These are phyloP conservation scores for Haplographium delicatum DNA, from an alignment of 495 filamentous ascomycete genomes.

Conservation along the genomic window DNA sequence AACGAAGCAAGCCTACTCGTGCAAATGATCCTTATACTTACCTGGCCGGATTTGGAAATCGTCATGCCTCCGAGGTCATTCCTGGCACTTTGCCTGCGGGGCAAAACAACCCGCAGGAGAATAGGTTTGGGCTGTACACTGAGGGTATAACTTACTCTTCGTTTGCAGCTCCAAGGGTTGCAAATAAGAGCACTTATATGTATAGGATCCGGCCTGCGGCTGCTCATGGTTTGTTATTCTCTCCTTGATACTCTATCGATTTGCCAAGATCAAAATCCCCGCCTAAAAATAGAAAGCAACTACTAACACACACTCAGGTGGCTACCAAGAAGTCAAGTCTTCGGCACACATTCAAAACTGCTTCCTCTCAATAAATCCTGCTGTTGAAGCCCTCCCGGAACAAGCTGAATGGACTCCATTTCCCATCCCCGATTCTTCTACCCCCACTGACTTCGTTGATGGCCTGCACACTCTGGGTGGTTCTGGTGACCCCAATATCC, in stretches of 20 bases:
- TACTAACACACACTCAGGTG: slow-evolving; percentile 11
- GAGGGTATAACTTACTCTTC: slow-evolving; percentile 82
- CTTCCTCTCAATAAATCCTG: slow-evolving; percentile 36
- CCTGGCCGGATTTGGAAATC: slow-evolving; percentile 31
- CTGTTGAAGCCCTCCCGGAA: slow-evolving; percentile 58
- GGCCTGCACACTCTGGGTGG: slow-evolving; percentile 60
- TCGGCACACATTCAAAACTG: slow-evolving; percentile 30
- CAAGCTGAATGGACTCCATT: slow-evolving; percentile 73
- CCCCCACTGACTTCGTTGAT: slow-evolving; percentile 60
- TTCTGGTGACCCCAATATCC: slow-evolving; percentile 61
- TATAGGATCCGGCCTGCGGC: slow-evolving; percentile 68
- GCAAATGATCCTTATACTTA: slow-evolving; percentile 48
- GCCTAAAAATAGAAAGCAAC: not conserved
- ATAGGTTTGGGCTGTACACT: slow-evolving; percentile 60
- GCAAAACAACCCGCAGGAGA: slow-evolving; percentile 68
- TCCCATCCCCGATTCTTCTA: slow-evolving; percentile 43
- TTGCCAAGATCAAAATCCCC: slow-evolving; percentile 6
- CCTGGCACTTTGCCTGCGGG: slow-evolving; percentile 33
- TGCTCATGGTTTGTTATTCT: slow-evolving; percentile 48
- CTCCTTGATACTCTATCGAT: not conserved
- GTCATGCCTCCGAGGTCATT: slow-evolving; percentile 18
- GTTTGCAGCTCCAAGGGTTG: slow-evolving; percentile 65
- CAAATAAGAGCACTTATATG: slow-evolving; percentile 70
- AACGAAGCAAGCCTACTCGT: slow-evolving; percentile 38
- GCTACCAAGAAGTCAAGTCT: slow-evolving; percentile 39